These are phyloP conservation scores for Podaxis sp. DNA, from an alignment of 768 basidiomycete species.

Conservation along the genomic window DNA sequence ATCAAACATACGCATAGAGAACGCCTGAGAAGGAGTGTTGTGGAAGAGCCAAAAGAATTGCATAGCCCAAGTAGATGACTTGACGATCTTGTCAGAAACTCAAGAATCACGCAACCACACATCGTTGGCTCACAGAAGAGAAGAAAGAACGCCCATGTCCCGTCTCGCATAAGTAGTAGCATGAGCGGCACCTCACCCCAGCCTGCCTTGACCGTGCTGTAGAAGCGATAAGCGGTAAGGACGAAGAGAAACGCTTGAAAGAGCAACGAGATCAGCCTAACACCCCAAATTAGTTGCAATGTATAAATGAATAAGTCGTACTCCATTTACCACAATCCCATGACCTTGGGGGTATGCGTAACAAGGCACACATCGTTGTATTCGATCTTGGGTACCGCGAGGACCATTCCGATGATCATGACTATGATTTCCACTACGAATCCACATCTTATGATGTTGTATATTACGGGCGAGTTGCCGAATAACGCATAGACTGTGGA, in stretches of 20 bases:
- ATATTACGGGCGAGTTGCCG: background rate
- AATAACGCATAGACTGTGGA: slow-evolving; percentile 36
- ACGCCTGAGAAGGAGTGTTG: slow-evolving; percentile 24
- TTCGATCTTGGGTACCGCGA: slow-evolving; percentile 25
- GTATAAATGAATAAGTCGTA: background rate
- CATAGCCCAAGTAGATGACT: slow-evolving; percentile 6
- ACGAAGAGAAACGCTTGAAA: slow-evolving; percentile 36
- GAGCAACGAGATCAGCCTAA: slow-evolving; percentile 24
- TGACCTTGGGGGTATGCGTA: slow-evolving; percentile 19
- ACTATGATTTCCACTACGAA: slow-evolving; percentile 26
- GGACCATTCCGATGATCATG: slow-evolving; percentile 24
- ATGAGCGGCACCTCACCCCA: slow-evolving; percentile 39
- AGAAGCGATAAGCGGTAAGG: slow-evolving; percentile 34
- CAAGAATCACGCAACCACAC: background rate
- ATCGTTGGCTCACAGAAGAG: slow-evolving; percentile 28
- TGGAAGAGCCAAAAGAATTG: background rate
- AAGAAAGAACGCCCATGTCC: slow-evolving; percentile 37
- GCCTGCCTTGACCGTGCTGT: slow-evolving; percentile 26
- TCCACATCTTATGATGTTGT: background rate
- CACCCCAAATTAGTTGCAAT: background rate
- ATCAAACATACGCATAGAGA: slow-evolving; percentile 25
- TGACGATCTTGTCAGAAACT: background rate
- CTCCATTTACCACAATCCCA: slow-evolving; percentile 27
- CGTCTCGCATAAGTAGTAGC: slow-evolving; percentile 38
- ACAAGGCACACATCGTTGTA: slow-evolving; percentile 31